phyloP scores from a whole-genome alignment of 1,139 yeast genomes.

The Candida labiduridarum region DNA sequence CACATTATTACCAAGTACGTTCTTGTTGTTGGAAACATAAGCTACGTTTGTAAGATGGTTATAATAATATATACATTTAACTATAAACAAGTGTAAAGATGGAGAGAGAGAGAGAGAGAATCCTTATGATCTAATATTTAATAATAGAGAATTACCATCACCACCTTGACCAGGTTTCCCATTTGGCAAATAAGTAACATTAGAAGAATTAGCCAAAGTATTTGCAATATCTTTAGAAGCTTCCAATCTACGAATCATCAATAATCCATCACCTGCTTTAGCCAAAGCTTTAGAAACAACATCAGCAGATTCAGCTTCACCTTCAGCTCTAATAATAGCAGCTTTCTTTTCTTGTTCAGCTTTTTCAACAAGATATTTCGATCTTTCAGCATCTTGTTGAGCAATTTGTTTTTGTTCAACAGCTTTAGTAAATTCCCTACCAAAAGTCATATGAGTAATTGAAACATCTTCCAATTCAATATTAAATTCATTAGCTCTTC shows the following conservation, averaged over 20 bases:
- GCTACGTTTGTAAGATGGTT: no score
- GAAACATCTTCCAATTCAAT: slow-evolving; percentile 95
- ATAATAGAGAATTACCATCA: slow-evolving; percentile 39
- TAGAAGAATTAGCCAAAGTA: slow-evolving; percentile 80
- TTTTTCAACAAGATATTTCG: slow-evolving; percentile 88
- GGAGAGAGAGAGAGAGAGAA: no score
- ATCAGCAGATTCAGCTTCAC: slow-evolving; percentile 99
- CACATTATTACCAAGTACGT: no score
- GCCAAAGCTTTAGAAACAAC: slow-evolving; percentile 89
- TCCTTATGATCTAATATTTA: slow-evolving; percentile 41
- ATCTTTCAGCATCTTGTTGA: slow-evolving; percentile 98
- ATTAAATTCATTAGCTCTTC: slow-evolving; percentile 85
- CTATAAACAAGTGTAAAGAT: no score
- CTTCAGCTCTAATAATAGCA: slow-evolving; percentile 94
- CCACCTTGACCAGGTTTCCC: slow-evolving; percentile 37
- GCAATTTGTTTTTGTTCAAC: slow-evolving; percentile 99
- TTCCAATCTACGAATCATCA: slow-evolving; percentile 92
- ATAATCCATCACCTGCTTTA: slow-evolving; percentile 94
- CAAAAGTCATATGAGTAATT: slow-evolving; percentile 97
- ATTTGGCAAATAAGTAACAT: slow-evolving; percentile 89
- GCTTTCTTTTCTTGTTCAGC: slow-evolving; percentile 99
- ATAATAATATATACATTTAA: no score
- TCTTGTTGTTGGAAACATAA: no score
- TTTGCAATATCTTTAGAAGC: slow-evolving; percentile 95
- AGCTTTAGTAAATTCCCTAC: slow-evolving; percentile 95